A percentile compares a stretch with the other conserved stretches of the same genome.
Evolutionary conservation across 495 filamentous ascomycete genomes (phyloP).

Genomic region (Barbatosphaeria neglecta): DNA sequence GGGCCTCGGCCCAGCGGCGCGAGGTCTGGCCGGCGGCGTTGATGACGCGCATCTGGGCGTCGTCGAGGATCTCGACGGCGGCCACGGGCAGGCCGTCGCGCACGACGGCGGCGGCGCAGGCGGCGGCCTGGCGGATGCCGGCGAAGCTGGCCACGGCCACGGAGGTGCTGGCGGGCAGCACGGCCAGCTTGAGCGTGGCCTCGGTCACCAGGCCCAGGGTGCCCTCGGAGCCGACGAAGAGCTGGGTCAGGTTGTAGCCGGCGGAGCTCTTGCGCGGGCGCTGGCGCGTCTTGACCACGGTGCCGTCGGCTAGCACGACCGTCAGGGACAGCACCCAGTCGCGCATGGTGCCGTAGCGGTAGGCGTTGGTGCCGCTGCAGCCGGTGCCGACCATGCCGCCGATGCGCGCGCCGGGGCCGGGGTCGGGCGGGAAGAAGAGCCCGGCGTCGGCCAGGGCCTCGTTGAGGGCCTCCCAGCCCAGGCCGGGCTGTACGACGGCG

Average conservation of each 20-base stretch:
- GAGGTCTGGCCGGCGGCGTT: conserved; percentile 66
- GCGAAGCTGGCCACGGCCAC: conserved; percentile 79
- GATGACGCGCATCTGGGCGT: conserved; percentile 89
- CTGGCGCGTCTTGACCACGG: conserved; percentile 77
- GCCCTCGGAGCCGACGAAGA: conserved; percentile 73
- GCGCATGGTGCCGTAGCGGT: conserved; percentile 90
- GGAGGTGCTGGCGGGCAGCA: conserved; percentile 62
- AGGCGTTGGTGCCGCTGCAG: conserved; percentile 87
- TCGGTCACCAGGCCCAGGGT: conserved; percentile 72
- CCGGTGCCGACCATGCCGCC: conserved; percentile 95
- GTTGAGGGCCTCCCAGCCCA: conserved; percentile 72
- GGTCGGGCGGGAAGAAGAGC: conserved; percentile 77
- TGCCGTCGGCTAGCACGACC: conserved; percentile 85
- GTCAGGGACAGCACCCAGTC: conserved; percentile 91
- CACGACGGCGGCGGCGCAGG: conserved; percentile 70
- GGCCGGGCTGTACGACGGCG: conserved; percentile 69
- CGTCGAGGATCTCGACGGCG: conserved; percentile 85
- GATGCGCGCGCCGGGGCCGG: conserved; percentile 75
- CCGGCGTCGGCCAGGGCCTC: conserved; percentile 54
- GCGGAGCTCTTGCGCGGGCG: conserved; percentile 69
- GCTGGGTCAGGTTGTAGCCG: conserved; percentile 72
- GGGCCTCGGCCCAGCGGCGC: conserved; percentile 61
- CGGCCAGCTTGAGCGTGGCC: conserved; percentile 67
- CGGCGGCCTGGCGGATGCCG: conserved; percentile 65
- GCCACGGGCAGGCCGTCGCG: conserved; percentile 71